Percentiles rank a stretch among this genome's conserved stretches.
These are phyloP conservation scores for Colletotrichum simmondsii DNA, from an alignment of 2,329 filamentous ascomycete species.

Conservation along the genomic window DNA sequence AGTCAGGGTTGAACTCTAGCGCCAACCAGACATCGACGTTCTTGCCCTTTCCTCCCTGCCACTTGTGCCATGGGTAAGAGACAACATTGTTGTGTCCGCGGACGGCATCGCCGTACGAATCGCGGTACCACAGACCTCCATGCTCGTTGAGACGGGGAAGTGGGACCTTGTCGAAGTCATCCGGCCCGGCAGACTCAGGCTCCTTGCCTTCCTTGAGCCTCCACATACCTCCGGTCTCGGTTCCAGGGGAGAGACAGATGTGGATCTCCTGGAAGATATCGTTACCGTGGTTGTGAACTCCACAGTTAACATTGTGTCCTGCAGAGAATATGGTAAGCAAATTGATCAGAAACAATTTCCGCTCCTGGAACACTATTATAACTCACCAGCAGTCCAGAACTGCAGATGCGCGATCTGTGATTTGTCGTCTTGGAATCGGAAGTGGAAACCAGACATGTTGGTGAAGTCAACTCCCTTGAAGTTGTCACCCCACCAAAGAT, in stretches of 20 bases:
- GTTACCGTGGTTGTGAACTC: slow-evolving; percentile 1
- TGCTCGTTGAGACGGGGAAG: neutral
- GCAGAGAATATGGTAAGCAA: neutral
- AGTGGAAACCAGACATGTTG: slow-evolving; percentile 15
- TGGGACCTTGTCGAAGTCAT: neutral
- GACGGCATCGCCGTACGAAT: neutral
- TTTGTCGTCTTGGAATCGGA: neutral
- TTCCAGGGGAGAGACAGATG: neutral
- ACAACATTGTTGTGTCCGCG: neutral
- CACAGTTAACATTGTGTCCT: neutral
- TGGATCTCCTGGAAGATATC: neutral
- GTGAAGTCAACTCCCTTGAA: slow-evolving; percentile 17
- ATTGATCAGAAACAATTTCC: neutral
- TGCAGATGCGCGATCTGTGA: neutral
- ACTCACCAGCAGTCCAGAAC: neutral
- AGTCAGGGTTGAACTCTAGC: neutral
- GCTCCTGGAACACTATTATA: neutral
- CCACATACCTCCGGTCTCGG: neutral
- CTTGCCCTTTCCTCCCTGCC: neutral
- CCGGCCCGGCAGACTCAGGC: neutral
- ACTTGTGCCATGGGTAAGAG: neutral
- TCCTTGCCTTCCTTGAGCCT: neutral
- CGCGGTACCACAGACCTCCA: neutral
- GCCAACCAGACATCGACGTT: neutral
- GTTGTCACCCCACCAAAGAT: slow-evolving; percentile 1